Evolutionary conservation across 768 basidiomycete genomes (phyloP).

Genomic region (Mycena pura): DNA sequence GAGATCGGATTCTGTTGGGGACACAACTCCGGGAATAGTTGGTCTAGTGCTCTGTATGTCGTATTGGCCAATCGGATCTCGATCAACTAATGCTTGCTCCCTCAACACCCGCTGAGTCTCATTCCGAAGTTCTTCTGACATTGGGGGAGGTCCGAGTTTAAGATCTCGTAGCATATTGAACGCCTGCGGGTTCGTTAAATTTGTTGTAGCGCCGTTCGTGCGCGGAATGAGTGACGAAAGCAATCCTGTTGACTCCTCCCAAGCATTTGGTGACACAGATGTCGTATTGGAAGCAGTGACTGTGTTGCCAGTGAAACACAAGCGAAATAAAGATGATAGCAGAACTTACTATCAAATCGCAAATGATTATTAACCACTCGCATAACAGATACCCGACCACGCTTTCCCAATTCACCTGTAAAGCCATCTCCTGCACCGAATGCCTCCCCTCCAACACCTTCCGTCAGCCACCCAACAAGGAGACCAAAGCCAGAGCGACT

Average conservation of each 20-base stretch:
- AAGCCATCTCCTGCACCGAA: constrained; percentile 82
- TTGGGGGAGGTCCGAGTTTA: constrained; percentile 84
- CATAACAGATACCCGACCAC: constrained; percentile 90
- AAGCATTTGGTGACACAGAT: constrained; percentile 64
- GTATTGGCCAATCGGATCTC: constrained; percentile 70
- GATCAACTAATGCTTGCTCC: constrained; percentile 81
- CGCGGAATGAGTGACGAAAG: constrained; percentile 80
- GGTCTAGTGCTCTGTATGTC: constrained; percentile 65
- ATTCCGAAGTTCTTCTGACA: constrained; percentile 77
- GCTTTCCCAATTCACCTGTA: constrained; percentile 78
- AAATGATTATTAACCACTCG: constrained; percentile 94
- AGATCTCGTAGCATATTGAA: constrained; percentile 82
- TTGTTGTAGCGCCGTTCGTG: constrained; percentile 53
- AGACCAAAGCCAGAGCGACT: constrained; percentile 91
- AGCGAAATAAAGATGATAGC: constrained; percentile 4
- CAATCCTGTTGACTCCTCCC: constrained; percentile 89
- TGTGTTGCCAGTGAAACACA: constrained; percentile 41
- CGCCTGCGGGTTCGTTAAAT: constrained; percentile 65
- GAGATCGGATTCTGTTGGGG: constrained; percentile 75
- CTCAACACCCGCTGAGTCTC: constrained; percentile 83
- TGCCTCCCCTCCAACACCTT: constrained; percentile 88
- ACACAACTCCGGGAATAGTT: constrained; percentile 58
- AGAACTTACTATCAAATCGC: constrained; percentile 79
- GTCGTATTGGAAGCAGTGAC: constrained; percentile 77
- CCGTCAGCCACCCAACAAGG: constrained; percentile 94